Base-by-base conservation (phyloP, 495 filamentous ascomycete species). In the Parathielavia appendiculata region DNA sequence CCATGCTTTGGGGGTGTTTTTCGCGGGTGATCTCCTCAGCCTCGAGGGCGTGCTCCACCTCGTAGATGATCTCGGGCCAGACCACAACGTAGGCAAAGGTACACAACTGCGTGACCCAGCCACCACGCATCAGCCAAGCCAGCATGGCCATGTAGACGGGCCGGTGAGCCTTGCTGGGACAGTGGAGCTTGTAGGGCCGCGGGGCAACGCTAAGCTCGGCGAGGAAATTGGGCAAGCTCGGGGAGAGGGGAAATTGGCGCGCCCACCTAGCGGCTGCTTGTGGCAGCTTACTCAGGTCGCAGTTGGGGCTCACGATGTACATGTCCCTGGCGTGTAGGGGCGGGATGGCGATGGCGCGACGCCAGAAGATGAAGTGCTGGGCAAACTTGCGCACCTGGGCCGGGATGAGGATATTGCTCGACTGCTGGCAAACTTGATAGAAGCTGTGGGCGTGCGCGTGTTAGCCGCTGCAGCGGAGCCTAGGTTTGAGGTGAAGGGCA, bases 231-330 rank as follows among this genome's bases (percentile, higher is more conserved):
- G 90, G 85, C 4, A 98, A 75, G 7, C 84, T 79, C 8, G 91
- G 91, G 0, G 92, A 78, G 0, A 90, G 84, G 0, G 92, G 89
- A 61, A 97, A 97, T 4, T 82, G 75, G 17, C 79, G 73, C 16
- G 86, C 81, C 76, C 90, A 98, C 2, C 82, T 79, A n/a, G 80
- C 73, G 19, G 83, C 84, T 4, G 90, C 87, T n/a, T 79, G 71
- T 36, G 84, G 81, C 0, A 97, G 77, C 50, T 86, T 84, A 59
- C 79, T 79, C 67, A 90, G 79, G 63, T 96, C 89, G 51, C 90
- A 91, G 69, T 96, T 96, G 0, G 92, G 93, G 22, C 88, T 93
- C 34, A 96, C 84, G 26, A 96, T 87, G 71, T 97, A 98, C n/a
- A 84, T 90, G 68, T 97, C 90, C 35, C 92, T 78, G 36, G 86